Percentiles rank a stretch among this genome's conserved stretches.
Evolutionary conservation across 768 basidiomycete genomes (phyloP).

Genomic region (Lentinula lateritia): DNA sequence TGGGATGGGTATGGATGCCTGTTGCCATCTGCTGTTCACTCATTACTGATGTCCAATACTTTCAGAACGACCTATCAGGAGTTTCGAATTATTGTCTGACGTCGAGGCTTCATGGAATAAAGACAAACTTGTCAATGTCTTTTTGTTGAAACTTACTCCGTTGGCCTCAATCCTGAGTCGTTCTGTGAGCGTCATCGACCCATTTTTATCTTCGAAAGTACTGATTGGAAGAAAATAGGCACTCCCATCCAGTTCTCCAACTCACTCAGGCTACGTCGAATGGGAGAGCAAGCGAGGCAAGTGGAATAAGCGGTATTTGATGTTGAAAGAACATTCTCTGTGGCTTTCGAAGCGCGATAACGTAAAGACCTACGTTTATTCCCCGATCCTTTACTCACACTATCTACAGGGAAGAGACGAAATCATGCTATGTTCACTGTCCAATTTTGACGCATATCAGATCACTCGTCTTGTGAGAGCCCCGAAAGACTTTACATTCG

Average conservation of each 20-base stretch:
- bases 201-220: not conserved
- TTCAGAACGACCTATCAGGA: constrained; percentile 83
- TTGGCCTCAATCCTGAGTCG: constrained; percentile 55
- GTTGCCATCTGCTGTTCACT: constrained; percentile 5
- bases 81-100: constrained; percentile 78
- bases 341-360: constrained; percentile 89
- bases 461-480: constrained; percentile 74
- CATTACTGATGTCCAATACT: constrained; percentile 6
- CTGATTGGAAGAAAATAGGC: constrained; percentile 19
- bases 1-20: constrained; percentile 69
- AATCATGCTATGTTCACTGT: constrained; percentile 72
- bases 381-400: constrained; percentile 4
- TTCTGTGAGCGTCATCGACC: constrained; percentile 36
- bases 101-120: constrained; percentile 87
- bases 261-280: constrained; percentile 65
- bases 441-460: constrained; percentile 84
- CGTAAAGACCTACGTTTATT: constrained; percentile 35
- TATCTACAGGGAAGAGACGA: constrained; percentile 77
- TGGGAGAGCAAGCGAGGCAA: constrained; percentile 90
- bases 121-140: constrained; percentile 72
- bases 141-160: constrained; percentile 72
- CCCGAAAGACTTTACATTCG: constrained; percentile 82
- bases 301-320: constrained; percentile 92
- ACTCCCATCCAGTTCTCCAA: constrained; percentile 40
- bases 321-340: constrained; percentile 78